Conservation (phyloP, 148 eudicot genomes). For the Camellia sinensis region DNA sequence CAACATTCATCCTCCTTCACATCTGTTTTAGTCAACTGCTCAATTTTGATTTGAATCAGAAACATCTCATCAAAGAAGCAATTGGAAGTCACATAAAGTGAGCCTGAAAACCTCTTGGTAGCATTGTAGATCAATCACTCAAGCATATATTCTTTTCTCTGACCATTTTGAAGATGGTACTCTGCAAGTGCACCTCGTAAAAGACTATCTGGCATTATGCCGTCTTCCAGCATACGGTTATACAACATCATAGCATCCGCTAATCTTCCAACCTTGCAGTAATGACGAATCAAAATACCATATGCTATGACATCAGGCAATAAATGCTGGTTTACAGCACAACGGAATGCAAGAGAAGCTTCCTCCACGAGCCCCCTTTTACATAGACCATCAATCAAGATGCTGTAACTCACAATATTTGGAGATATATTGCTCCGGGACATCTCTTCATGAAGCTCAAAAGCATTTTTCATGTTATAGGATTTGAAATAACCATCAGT, state of each 20-base stretch:
- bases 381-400: constrained; percentile 66
- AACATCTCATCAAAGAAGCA: no score
- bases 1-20: no score
- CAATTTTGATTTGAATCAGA: no score
- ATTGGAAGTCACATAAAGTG: no score
- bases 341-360: constrained; percentile 35
- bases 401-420: constrained; percentile 58
- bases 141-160: not conserved
- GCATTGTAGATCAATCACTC: not conserved
- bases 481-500: constrained; percentile 50
- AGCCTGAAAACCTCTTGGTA: no score
- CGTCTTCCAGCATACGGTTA: constrained; percentile 40
- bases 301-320: constrained; percentile 58
- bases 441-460: constrained; percentile 57
- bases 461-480: constrained; percentile 29
- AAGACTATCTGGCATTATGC: constrained; percentile 38
- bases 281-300: constrained; percentile 56
- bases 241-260: constrained; percentile 36
- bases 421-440: constrained; percentile 35
- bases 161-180: constrained; percentile 22
- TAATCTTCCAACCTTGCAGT: constrained; percentile 46
- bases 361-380: constrained; percentile 50
- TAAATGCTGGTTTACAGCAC: constrained; percentile 37
- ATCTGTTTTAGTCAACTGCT: no score
- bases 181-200: constrained; percentile 29